phyloP scores from a whole-genome alignment of 805 yeast species.

The Candida sithepensis region DNA sequence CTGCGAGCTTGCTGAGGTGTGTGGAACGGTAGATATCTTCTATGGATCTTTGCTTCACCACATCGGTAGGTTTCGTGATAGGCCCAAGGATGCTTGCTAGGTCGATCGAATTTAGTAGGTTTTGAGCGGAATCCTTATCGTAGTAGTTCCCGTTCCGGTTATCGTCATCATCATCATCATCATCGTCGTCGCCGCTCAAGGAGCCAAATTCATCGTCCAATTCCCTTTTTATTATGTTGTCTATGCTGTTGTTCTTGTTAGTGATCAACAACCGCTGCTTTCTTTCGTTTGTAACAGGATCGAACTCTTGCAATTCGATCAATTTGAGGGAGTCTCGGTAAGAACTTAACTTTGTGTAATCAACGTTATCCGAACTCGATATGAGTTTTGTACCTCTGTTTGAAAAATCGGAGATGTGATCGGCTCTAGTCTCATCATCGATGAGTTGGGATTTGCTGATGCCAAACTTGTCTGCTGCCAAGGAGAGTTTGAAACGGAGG shows the following conservation, averaged over 20 bases:
- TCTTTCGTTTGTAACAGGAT: conserved; percentile 14
- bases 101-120: conserved; percentile 47
- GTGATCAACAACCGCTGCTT: conserved; percentile 23
- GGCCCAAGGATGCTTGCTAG: conserved; percentile 68
- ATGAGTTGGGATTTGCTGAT: conserved; percentile 3
- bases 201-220: conserved; percentile 28
- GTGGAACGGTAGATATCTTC: conserved; percentile 59
- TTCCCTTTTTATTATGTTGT: conserved; percentile 23
- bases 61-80: conserved; percentile 73
- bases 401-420: conserved; percentile 15
- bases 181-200: conserved; percentile 15
- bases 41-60: conserved; percentile 66
- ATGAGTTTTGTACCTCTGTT: conserved; percentile 33
- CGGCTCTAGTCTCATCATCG: background rate
- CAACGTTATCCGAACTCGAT: conserved; percentile 22
- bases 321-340: conserved; percentile 20
- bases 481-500: conserved; percentile 22
- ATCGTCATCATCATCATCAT: conserved; percentile 19
- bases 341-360: conserved; percentile 22
- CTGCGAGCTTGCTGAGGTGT: conserved; percentile 58
- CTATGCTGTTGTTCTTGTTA: conserved; percentile 24
- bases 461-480: conserved; percentile 13
- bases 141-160: background rate
- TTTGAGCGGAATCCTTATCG: conserved; percentile 30
- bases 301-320: conserved; percentile 16